Percentiles rank a stretch among this genome's conserved stretches.
Conservation (phyloP, 352 stramenopile species). For the Sclerospora graminicola region DNA sequence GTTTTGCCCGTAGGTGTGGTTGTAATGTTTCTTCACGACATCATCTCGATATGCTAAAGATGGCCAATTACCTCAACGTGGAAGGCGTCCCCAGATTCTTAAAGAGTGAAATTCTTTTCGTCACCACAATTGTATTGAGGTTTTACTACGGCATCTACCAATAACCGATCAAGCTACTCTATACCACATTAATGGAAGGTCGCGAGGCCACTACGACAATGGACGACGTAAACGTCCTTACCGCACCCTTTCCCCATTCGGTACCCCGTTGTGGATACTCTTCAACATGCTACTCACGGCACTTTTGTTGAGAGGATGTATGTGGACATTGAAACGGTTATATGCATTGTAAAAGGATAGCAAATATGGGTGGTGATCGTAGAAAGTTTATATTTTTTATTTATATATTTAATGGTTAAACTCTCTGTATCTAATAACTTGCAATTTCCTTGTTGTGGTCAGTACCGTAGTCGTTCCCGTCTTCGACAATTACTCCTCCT, state of each 20-base stretch:
- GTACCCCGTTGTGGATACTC: slow-evolving; percentile 70
- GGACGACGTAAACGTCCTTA: slow-evolving; percentile 55
- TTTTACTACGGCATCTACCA: slow-evolving; percentile 83
- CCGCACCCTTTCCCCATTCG: slow-evolving; percentile 51
- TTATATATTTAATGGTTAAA: no score
- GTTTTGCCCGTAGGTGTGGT: slow-evolving; percentile 75
- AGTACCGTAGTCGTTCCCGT: no score
- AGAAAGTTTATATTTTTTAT: no score
- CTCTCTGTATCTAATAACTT: no score
- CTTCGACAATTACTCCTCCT: no score
- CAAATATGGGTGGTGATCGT: no score
- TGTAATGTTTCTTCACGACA: slow-evolving; percentile 76
- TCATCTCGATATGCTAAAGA: slow-evolving; percentile 85
- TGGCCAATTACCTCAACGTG: slow-evolving; percentile 86
- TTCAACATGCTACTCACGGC: slow-evolving; percentile 72
- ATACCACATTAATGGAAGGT: slow-evolving; percentile 62
- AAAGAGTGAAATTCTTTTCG: slow-evolving; percentile 60
- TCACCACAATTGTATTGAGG: slow-evolving; percentile 51
- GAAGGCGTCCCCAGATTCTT: slow-evolving; percentile 64
- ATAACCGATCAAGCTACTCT: slow-evolving; percentile 76
- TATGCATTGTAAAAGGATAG: no score
- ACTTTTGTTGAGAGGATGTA: no score
- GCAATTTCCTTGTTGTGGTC: no score
- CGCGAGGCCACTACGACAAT: slow-evolving; percentile 68
- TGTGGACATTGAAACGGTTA: no score